Evolutionary conservation across 2,329 filamentous ascomycete species (phyloP), one percentile per base, ranked within the genome.

Genomic region (Fusarium sulawesiense): DNA sequence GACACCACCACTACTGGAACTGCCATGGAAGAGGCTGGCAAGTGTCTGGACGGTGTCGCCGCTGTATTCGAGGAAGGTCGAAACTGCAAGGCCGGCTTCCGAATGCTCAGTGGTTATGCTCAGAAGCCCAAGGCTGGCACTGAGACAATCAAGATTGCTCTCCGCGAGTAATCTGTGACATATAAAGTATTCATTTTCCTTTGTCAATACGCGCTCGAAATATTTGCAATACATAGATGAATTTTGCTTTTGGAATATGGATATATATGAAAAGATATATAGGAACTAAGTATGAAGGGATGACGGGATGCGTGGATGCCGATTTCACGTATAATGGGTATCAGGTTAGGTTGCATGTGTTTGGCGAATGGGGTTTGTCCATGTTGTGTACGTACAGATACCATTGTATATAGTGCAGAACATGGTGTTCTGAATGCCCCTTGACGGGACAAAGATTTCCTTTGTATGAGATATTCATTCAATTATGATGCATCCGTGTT

Each of bases 1-100:
- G 85, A 88, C 73, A 87, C 81, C 7, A 84, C 85, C 30, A 85
- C 83, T 40, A 78, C 86, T 12, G 82, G 85, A 23, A 78, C 81
- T 46, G 83, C 85, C 49, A 84, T 88, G 78, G 79, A 80, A 56
- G 85, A 88, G 80, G 87, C 88, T 10, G 87, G 85, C 63, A 86
- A 86, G 77, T 87, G 85, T 73, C 83, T 91, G 50, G 86, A 89
- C 30, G 86, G 86, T 25, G 86, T 91, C 9, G 84, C 88, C 30
- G 84, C 84, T 41, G 83, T 91, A 34, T 81, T 92, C 53, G 88
- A 91, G 77, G 90, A 92, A 77, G 89, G 89, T 2, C 82, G 89
- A 49, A 79, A 80, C 53, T 85, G 83, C 75, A 88, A 86, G 47
- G 85, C 88, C 4, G 88, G 85, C 12, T 91, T 87, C 80, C 83